Evolutionary conservation across 2,329 filamentous ascomycete genomes (phyloP).

Genomic region (Fusarium sp.): DNA sequence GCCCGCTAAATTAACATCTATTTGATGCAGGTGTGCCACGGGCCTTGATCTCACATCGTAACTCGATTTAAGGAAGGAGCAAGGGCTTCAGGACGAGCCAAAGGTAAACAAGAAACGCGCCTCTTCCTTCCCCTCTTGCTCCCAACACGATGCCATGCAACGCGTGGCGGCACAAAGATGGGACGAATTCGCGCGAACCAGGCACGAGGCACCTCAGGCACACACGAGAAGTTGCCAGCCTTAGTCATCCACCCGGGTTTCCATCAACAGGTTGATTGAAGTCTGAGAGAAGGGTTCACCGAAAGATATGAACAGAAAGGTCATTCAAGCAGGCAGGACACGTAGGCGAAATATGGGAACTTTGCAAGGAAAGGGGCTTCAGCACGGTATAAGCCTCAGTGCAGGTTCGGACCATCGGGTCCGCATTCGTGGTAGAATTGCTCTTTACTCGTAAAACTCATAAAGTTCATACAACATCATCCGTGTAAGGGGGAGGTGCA

Average conservation of each 20-base stretch:
- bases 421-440: not conserved
- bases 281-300: not conserved
- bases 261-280: not conserved
- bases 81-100: not conserved
- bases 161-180: not conserved
- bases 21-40: not conserved
- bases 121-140: not conserved
- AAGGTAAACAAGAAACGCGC: not conserved
- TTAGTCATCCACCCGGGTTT: slow-evolving; percentile 2
- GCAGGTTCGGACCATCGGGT: not conserved
- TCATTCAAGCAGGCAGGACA: not conserved
- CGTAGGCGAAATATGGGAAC: not conserved
- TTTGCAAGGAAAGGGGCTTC: not conserved
- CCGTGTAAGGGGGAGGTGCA: slow-evolving; percentile 49
- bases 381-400: not conserved
- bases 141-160: not conserved
- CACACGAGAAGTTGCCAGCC: not conserved
- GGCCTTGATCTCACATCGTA: not conserved
- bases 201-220: not conserved
- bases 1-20: not conserved
- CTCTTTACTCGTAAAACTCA: not conserved
- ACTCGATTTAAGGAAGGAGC: not conserved
- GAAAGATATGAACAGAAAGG: no score
- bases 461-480: slow-evolving; percentile 40
- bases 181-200: slow-evolving; percentile 1